Conservation (phyloP, 192 early-diverging fungal species). For the Spizellomyces sp. region DNA sequence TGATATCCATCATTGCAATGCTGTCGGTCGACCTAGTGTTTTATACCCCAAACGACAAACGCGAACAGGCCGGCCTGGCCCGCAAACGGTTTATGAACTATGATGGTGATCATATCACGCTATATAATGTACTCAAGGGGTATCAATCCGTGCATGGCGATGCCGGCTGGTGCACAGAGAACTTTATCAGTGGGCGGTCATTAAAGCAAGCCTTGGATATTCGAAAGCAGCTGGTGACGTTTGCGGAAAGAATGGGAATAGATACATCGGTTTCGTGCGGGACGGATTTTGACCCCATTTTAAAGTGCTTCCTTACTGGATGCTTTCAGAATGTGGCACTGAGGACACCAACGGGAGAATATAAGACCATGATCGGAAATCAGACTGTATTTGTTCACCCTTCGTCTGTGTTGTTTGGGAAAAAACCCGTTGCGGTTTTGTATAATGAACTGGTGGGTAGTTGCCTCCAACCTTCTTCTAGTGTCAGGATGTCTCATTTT, state of each 20-base stretch:
- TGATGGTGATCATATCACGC: conserved; percentile 94
- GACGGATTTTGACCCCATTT: conserved; percentile 70
- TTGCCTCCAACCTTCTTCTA: background rate
- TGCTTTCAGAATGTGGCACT: conserved; percentile 90
- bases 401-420: conserved; percentile 79
- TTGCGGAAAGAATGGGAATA: conserved; percentile 71
- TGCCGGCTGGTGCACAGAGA: conserved; percentile 83
- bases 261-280: conserved; percentile 65
- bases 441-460: conserved; percentile 81
- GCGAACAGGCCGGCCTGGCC: conserved; percentile 80
- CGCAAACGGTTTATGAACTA: conserved; percentile 78
- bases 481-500: background rate
- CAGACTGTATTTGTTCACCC: conserved; percentile 86
- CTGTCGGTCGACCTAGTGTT: conserved; percentile 93
- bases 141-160: conserved; percentile 81
- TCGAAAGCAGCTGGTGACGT: conserved; percentile 78
- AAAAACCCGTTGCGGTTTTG: conserved; percentile 76
- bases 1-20: conserved; percentile 85
- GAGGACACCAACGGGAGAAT: conserved; percentile 81
- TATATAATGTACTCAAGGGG: conserved; percentile 79
- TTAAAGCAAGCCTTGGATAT: conserved; percentile 88
- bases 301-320: conserved; percentile 86
- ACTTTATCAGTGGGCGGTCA: conserved; percentile 88
- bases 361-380: conserved; percentile 69
- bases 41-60: conserved; percentile 78